Evolutionary conservation across 2,329 filamentous ascomycete species (phyloP), one percentile per base, ranked within the genome.

Genomic region (Cordyceps cicadae): DNA sequence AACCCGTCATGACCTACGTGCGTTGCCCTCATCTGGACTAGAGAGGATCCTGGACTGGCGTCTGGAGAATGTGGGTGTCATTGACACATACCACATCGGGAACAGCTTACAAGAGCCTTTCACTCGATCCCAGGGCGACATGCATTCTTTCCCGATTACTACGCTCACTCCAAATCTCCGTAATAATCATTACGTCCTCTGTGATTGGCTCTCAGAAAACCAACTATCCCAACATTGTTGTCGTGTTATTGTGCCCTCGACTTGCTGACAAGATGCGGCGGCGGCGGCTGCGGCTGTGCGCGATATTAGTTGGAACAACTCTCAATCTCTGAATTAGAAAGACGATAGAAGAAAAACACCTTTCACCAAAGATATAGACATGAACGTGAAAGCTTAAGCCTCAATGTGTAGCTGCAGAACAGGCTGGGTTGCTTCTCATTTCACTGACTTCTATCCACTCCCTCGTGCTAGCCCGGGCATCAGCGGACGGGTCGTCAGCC

Each of bases 1-100:
- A 52, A 17, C 34, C 34, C 48, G 56, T 53, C 56, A 59, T 59
- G 56, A 53, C 56, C 56, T 53, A 24, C 56, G 45, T 51, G 45
- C 8, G 34, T n/a, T 21, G 21, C 19, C 12, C 39, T 29, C 5
- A 8, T 29, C 29, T 29, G 29, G 29, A 29, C 5, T 29, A 29
- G 29, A 8, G 29, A 29, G 29, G 7, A 29, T 29, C 24, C 24
- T 24, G 24, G 4, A 4, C 24, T 24, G 24, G 4, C 29, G 29
- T 5, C 29, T 7, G 29, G 29, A 29, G 29, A 29, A 29, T 29
- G 32, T 19, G 54, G 46, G 46, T 17, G 48, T 59, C 55, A 58
- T 26, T 5, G 54, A 41, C 29, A 37, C n/a, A 43, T 51, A 37
- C 55, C 46, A 51, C 19, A 58, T 57, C 54, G 45, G 46, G 55